These are phyloP conservation scores for Leishmania mexicana DNA, from an alignment of 208 protist species.

Conservation along the genomic window DNA sequence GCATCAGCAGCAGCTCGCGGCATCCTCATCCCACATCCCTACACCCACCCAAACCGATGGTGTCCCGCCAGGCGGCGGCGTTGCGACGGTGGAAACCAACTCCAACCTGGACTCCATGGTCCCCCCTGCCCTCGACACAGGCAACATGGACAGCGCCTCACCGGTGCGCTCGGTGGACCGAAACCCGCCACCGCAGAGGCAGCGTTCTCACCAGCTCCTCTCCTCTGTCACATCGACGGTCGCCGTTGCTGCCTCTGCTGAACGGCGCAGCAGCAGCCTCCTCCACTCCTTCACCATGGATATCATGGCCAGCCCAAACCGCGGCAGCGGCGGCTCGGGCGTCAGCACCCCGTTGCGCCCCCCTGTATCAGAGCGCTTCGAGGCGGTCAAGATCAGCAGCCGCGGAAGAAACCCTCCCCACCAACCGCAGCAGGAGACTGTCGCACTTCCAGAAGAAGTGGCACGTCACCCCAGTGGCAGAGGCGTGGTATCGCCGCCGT, in stretches of 20 bases:
- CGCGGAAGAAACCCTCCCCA: not conserved
- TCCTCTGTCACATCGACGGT: conserved; percentile 1
- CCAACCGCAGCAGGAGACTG: not conserved
- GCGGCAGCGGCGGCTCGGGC: not conserved
- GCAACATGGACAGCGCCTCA: not conserved
- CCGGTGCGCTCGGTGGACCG: not conserved
- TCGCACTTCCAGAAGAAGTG: not conserved
- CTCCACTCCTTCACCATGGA: conserved; percentile 12
- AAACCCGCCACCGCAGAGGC: not conserved
- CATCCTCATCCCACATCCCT: conserved; percentile 6
- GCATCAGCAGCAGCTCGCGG: conserved; percentile 24
- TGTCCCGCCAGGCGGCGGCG: not conserved
- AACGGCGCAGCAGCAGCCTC: conserved; percentile 11
- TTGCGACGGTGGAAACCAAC: not conserved
- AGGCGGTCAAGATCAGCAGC: conserved; percentile 19
- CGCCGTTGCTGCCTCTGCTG: not conserved
- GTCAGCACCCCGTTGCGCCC: conserved; percentile 35
- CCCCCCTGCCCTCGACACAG: not conserved
- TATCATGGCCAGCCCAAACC: conserved; percentile 8
- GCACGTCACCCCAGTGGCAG: not conserved
- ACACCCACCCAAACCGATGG: conserved; percentile 9
- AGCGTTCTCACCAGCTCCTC: not conserved
- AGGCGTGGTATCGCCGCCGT: not conserved
- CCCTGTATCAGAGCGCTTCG: conserved; percentile 44
- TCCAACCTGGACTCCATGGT: not conserved